Conservation (phyloP, 2,329 filamentous ascomycete genomes). For the Clonostachys rosea region DNA sequence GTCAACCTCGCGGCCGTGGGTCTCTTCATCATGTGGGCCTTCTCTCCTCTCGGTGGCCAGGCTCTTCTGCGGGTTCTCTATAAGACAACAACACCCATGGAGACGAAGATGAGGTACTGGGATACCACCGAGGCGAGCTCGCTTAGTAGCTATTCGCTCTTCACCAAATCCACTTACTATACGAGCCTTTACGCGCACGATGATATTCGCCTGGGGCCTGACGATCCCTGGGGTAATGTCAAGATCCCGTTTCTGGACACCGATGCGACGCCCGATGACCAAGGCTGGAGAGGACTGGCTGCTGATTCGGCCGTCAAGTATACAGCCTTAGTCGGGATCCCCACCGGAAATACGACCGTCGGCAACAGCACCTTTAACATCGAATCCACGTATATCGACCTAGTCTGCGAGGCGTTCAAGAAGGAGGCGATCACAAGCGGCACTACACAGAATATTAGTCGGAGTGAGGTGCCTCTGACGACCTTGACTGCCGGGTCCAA, state of each 20-base stretch:
- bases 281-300: too few species aligned
- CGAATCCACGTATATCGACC: slow-evolving; percentile 4
- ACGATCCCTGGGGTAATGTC: slow-evolving; percentile 18
- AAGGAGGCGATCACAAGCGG: too few species aligned
- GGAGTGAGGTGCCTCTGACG: too few species aligned
- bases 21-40: slow-evolving; percentile 16
- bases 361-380: slow-evolving; percentile 4
- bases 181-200: too few species aligned
- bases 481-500: too few species aligned
- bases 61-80: slow-evolving; percentile 12
- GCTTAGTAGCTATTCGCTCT: slow-evolving; percentile 3
- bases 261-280: too few species aligned
- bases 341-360: not conserved
- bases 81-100: not conserved
- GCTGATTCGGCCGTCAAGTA: not conserved
- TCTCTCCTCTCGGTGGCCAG: slow-evolving; percentile 22
- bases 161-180: too few species aligned
- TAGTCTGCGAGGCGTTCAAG: not conserved
- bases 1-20: slow-evolving; percentile 14
- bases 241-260: slow-evolving; percentile 12
- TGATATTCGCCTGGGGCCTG: slow-evolving; percentile 10
- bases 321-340: slow-evolving; percentile 1
- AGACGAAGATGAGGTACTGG: too few species aligned
- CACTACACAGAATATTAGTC: too few species aligned
- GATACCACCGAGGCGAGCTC: not conserved